These are phyloP conservation scores for Radiomyces spectabilis DNA, from an alignment of 192 early-diverging fungal species.

Conservation along the genomic window DNA sequence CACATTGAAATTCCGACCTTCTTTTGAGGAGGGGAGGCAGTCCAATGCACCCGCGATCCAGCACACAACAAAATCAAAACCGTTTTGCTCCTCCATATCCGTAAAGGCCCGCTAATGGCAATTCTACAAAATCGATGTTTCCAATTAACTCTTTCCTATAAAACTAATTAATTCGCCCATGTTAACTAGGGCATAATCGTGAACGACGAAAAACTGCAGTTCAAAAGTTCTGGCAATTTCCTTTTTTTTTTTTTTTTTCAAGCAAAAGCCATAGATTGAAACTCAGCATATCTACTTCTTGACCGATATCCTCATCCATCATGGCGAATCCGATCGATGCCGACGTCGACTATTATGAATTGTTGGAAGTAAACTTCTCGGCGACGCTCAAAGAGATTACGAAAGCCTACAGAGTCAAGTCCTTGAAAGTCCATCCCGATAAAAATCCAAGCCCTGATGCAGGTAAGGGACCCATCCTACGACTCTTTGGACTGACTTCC, in stretches of 20 bases:
- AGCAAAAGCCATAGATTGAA: constrained; percentile 1
- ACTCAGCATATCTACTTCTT: no score
- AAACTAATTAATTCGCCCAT: neutral
- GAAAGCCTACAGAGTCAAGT: constrained; percentile 48
- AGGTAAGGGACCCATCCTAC: no score
- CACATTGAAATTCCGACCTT: neutral
- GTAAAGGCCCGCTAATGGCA: no score
- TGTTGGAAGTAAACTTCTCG: constrained; percentile 36
- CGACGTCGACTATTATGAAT: constrained; percentile 39
- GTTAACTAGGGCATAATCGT: neutral
- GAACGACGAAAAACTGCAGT: neutral
- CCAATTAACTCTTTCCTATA: no score
- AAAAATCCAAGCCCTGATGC: constrained; percentile 69
- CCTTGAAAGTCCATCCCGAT: constrained; percentile 85
- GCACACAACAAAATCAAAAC: no score
- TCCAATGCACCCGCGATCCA: no score
- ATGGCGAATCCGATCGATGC: constrained; percentile 1
- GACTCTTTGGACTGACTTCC: no score
- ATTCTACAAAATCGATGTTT: no score
- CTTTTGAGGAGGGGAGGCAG: no score
- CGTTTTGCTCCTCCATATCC: no score
- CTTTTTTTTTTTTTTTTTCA: constrained; percentile 4
- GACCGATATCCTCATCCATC: neutral
- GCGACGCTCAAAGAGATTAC: constrained; percentile 35
- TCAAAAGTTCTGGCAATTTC: neutral